These are phyloP conservation scores for Bidens hawaiensis DNA, from an alignment of 140 eudicot genomes.

Conservation along the genomic window DNA sequence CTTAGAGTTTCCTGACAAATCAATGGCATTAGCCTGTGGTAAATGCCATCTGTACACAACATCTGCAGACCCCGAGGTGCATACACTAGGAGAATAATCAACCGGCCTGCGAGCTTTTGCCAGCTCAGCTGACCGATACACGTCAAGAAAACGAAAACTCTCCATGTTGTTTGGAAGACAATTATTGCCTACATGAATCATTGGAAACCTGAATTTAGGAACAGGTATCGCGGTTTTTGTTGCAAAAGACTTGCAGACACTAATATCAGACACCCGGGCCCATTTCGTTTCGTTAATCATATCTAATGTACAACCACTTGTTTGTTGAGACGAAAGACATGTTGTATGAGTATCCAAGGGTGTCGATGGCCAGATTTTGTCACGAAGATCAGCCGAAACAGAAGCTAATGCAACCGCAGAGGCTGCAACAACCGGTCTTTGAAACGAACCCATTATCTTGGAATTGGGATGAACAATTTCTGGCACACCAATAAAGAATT, in stretches of 20 bases:
- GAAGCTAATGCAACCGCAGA: slow-evolving; percentile 95
- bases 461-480: slow-evolving; percentile 29
- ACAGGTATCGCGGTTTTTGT: slow-evolving; percentile 46
- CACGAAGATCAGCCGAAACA: slow-evolving; percentile 74
- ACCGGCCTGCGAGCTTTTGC: slow-evolving; percentile 52
- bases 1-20: slow-evolving; percentile 53
- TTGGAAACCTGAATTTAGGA: slow-evolving; percentile 38
- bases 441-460: slow-evolving; percentile 69
- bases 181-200: slow-evolving; percentile 6
- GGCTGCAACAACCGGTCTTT: slow-evolving; percentile 89
- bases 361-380: slow-evolving; percentile 42
- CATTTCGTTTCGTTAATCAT: slow-evolving; percentile 28
- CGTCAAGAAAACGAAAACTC: slow-evolving; percentile 33
- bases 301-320: slow-evolving; percentile 25
- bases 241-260: slow-evolving; percentile 52
- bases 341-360: slow-evolving; percentile 38
- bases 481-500: slow-evolving; percentile 23
- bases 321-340: slow-evolving; percentile 38
- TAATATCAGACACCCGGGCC: slow-evolving; percentile 50
- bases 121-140: slow-evolving; percentile 62
- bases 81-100: slow-evolving; percentile 21
- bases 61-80: slow-evolving; percentile 33
- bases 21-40: slow-evolving; percentile 52
- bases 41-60: slow-evolving; percentile 84
- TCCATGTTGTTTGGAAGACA: slow-evolving; percentile 8